Evolutionary conservation across 495 filamentous ascomycete species (phyloP).

Genomic region (Penicillium coprophilum): DNA sequence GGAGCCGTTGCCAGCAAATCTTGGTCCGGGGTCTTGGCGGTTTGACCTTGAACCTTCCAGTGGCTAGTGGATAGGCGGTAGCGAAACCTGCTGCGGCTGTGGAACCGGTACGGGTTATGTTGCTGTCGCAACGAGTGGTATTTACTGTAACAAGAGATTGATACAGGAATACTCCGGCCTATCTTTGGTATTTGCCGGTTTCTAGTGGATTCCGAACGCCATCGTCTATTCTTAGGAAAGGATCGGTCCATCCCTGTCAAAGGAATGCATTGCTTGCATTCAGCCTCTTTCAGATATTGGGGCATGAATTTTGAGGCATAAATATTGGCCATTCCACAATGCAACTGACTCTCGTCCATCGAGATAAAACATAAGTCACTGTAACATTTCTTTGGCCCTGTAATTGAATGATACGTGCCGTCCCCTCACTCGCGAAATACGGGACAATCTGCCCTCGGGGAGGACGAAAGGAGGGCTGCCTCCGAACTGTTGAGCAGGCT

Average conservation of each 20-base stretch:
- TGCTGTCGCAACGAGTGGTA: constrained; percentile 9
- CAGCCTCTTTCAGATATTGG: background rate
- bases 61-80: background rate
- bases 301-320: background rate
- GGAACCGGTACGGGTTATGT: background rate
- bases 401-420: no score
- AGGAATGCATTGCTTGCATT: background rate
- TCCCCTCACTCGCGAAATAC: no score
- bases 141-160: background rate
- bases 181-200: background rate
- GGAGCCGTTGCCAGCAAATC: constrained; percentile 3
- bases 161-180: background rate
- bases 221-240: background rate
- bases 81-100: constrained; percentile 1
- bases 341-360: no score
- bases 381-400: no score
- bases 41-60: background rate
- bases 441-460: no score
- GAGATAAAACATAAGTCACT: no score
- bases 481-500: no score
- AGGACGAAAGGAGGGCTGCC: no score
- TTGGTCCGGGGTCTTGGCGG: constrained; percentile 5
- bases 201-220: background rate
- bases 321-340: no score
- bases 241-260: background rate